Evolutionary conservation across 73 alveolate genomes (phyloP).

Genomic region (Symbiodinium pilosum): DNA sequence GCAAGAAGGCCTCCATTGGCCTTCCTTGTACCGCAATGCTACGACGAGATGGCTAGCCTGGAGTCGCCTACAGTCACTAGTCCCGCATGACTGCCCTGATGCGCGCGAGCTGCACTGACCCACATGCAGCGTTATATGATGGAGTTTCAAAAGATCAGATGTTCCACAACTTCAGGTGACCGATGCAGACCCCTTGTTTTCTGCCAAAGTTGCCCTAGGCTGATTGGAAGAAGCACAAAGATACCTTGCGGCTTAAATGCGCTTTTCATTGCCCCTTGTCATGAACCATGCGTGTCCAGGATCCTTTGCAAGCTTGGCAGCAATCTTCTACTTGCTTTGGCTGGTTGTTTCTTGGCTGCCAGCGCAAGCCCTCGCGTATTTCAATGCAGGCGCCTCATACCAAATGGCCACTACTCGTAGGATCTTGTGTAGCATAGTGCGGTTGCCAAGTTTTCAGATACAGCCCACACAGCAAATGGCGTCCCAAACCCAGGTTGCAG

Average conservation of each 20-base stretch:
- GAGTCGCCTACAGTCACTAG: conserved; percentile 31
- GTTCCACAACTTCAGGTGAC: conserved; percentile 25
- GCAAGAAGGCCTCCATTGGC: no score
- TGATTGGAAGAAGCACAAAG: background rate
- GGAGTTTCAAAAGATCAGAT: no score
- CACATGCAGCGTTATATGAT: no score
- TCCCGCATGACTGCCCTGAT: background rate
- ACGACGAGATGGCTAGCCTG: conserved; percentile 16
- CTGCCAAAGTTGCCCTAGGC: conserved; percentile 44
- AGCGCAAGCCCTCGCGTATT: background rate
- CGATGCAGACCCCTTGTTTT: conserved; percentile 36
- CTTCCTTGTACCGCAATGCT: no score
- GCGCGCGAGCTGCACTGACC: no score
- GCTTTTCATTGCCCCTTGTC: background rate
- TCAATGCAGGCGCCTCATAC: background rate
- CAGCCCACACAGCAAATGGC: no score
- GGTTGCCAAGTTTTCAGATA: no score
- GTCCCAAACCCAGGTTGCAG: background rate
- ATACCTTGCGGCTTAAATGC: background rate
- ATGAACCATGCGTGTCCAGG: background rate
- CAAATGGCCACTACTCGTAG: no score
- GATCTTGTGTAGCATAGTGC: no score
- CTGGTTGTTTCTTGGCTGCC: conserved; percentile 17
- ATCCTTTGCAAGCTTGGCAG: conserved; percentile 17
- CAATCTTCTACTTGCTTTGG: conserved; percentile 44